Evolutionary conservation across 148 eudicot genomes (phyloP).

Genomic region (Chenopodium suecicum): DNA sequence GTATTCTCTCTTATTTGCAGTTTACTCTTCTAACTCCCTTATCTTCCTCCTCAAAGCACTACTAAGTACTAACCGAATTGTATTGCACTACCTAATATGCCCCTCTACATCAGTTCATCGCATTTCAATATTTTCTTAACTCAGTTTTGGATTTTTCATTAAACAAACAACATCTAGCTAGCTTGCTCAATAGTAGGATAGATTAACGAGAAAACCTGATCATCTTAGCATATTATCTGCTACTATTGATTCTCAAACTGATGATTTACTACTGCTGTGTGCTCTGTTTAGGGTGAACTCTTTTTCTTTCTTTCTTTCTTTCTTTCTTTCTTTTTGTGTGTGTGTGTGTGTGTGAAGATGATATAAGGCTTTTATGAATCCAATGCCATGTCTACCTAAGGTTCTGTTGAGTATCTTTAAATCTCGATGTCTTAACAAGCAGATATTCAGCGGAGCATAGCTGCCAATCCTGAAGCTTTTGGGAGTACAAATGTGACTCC

Average conservation of each 20-base stretch:
- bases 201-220: background rate
- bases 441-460: constrained; percentile 76
- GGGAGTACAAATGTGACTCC: constrained; percentile 58
- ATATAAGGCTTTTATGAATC: no score
- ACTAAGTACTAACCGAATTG: no score
- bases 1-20: no score
- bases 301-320: no score
- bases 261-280: background rate
- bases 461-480: constrained; percentile 56
- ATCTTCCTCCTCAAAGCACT: no score
- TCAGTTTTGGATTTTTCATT: background rate
- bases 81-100: no score
- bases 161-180: background rate
- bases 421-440: constrained; percentile 36
- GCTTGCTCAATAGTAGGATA: background rate
- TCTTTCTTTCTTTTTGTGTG: no score
- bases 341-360: background rate
- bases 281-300: no score
- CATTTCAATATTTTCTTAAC: background rate
- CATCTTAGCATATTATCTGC: background rate
- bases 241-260: background rate
- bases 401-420: background rate
- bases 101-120: no score
- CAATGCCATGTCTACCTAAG: background rate
- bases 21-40: no score